A percentile compares a stretch with the other conserved stretches of the same genome.
Conservation (phyloP, 1,284 basidiomycete genomes). For the Erythrobasidium hasegawianum region DNA sequence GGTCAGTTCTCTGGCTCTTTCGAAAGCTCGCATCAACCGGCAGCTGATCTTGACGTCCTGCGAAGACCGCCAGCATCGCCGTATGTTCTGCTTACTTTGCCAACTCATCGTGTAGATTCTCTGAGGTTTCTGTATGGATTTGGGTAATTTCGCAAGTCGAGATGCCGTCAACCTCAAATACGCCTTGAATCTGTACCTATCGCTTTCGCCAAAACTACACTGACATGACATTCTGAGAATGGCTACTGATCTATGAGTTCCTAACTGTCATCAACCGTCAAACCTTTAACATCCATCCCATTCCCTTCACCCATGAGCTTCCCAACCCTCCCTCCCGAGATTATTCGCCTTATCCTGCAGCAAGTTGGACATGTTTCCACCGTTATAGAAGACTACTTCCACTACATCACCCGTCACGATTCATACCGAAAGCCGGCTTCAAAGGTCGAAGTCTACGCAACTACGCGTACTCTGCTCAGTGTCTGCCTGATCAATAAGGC, state of each 20-base stretch:
- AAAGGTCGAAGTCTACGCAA: too few relatives aligned
- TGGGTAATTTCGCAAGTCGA: not conserved
- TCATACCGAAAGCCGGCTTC: too few relatives aligned
- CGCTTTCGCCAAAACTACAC: not conserved
- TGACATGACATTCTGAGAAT: not conserved
- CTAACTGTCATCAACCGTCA: too few relatives aligned
- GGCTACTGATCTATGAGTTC: not conserved
- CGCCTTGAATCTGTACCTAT: conserved; percentile 1
- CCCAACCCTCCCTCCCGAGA: too few relatives aligned
- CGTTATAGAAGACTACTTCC: too few relatives aligned
- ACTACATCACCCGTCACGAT: too few relatives aligned
- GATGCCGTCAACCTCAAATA: not conserved
- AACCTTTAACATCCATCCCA: too few relatives aligned
- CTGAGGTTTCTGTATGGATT: not conserved
- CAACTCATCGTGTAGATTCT: not conserved
- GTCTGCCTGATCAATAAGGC: too few relatives aligned
- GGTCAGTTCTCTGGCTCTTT: not conserved
- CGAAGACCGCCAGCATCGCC: not conserved
- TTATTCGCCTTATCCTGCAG: too few relatives aligned
- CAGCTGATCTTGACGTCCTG: not conserved
- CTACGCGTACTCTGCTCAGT: too few relatives aligned
- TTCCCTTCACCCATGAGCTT: too few relatives aligned
- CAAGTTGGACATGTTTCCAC: too few relatives aligned
- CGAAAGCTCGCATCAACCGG: not conserved
- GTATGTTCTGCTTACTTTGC: not conserved